Evolutionary conservation across 495 filamentous ascomycete genomes (phyloP).

Genomic region (Penicillium malachiteum): DNA sequence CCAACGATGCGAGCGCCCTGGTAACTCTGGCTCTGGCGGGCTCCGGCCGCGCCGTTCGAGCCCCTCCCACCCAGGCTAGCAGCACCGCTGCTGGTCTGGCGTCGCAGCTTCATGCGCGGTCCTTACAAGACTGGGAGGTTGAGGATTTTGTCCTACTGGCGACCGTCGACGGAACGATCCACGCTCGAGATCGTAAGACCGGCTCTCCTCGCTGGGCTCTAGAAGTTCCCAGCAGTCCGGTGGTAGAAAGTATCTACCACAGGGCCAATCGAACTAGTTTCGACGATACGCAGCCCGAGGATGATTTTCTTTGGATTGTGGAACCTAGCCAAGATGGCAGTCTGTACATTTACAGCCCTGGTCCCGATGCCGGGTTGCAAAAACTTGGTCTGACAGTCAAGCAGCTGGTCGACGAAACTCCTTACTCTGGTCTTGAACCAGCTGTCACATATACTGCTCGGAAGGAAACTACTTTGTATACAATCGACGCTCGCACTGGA

Average conservation of each 20-base stretch:
- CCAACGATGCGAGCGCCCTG: slow-evolving; percentile 88
- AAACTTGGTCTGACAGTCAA: slow-evolving; percentile 74
- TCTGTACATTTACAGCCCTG: slow-evolving; percentile 82
- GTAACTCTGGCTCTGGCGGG: slow-evolving; percentile 89
- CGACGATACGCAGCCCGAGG: slow-evolving; percentile 60
- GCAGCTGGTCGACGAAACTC: slow-evolving; percentile 68
- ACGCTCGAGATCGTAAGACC: slow-evolving; percentile 86
- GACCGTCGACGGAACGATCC: slow-evolving; percentile 96
- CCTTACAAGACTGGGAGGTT: slow-evolving; percentile 97
- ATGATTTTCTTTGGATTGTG: slow-evolving; percentile 93
- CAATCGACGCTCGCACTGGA: slow-evolving; percentile 81
- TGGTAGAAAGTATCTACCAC: slow-evolving; percentile 88
- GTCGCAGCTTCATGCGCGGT: slow-evolving; percentile 86
- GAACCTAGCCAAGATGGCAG: slow-evolving; percentile 86
- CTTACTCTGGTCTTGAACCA: slow-evolving; percentile 62
- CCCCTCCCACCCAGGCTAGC: slow-evolving; percentile 71
- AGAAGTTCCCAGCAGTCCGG: slow-evolving; percentile 71
- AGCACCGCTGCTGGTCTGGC: slow-evolving; percentile 65
- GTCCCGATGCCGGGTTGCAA: slow-evolving; percentile 57
- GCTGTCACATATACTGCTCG: slow-evolving; percentile 77
- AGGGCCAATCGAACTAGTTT: slow-evolving; percentile 63
- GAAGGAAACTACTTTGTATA: slow-evolving; percentile 78
- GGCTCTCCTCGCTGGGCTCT: slow-evolving; percentile 82
- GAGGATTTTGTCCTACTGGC: slow-evolving; percentile 99
- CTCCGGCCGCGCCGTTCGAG: slow-evolving; percentile 72